Evolutionary conservation across 768 basidiomycete genomes (phyloP).

Genomic region (Artomyces pyxidatus): DNA sequence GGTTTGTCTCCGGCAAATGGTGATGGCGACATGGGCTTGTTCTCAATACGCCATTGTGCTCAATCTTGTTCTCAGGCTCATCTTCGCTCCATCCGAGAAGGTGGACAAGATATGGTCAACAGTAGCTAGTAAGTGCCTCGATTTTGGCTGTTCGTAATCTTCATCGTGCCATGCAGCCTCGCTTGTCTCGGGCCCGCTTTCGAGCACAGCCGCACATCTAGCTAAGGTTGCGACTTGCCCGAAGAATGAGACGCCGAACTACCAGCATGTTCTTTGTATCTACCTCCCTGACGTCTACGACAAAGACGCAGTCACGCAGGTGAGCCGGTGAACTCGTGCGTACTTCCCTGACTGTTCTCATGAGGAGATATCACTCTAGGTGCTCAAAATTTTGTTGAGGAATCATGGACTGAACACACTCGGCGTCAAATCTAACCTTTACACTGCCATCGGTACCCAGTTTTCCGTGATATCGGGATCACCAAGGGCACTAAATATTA

Average conservation of each 20-base stretch:
- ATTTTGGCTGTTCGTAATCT: background rate
- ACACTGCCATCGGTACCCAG: conserved; percentile 49
- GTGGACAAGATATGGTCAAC: conserved; percentile 56
- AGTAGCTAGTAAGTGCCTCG: conserved; percentile 44
- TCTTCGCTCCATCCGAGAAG: conserved; percentile 53
- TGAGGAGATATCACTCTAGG: conserved; percentile 27
- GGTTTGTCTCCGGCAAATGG: conserved; percentile 64
- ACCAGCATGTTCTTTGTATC: conserved; percentile 62
- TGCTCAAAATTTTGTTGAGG: conserved; percentile 60
- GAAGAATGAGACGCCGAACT: conserved; percentile 33
- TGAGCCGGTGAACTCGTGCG: conserved; percentile 24
- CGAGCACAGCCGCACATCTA: conserved; percentile 43
- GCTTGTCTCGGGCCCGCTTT: conserved; percentile 53
- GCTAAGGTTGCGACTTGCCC: conserved; percentile 66
- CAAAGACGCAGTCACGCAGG: conserved; percentile 48
- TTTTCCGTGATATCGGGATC: too few relatives aligned
- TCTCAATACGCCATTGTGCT: background rate
- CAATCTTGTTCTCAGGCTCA: conserved; percentile 40
- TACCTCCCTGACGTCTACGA: conserved; percentile 69
- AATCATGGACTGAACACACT: conserved; percentile 57
- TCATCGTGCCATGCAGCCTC: conserved; percentile 36
- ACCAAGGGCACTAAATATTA: too few relatives aligned
- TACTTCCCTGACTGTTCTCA: conserved; percentile 1
- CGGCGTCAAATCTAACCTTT: conserved; percentile 67
- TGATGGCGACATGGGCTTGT: conserved; percentile 17